Evolutionary conservation across 177 flowering plant species (phyloP).

Genomic region (Tripterygium wilfordii): DNA sequence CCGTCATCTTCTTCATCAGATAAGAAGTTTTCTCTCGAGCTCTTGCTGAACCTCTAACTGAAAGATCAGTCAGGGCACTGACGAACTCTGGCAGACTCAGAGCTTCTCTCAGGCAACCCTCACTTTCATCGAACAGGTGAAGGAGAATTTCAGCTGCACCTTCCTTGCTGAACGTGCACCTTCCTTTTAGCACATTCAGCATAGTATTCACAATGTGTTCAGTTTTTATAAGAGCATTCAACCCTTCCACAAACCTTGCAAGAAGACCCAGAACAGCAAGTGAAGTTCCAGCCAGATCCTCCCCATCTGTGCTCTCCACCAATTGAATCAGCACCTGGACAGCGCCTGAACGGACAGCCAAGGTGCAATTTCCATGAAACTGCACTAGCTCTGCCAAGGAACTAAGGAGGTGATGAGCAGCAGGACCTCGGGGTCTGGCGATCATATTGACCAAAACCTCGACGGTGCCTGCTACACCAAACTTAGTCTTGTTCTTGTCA

Average conservation of each 20-base stretch:
- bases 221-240: constrained; percentile 27
- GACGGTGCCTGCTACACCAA: constrained; percentile 64
- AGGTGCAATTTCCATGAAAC: constrained; percentile 72
- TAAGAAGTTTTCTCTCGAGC: constrained; percentile 48
- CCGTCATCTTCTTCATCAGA: constrained; percentile 54
- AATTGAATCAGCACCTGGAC: constrained; percentile 34
- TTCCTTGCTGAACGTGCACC: constrained; percentile 64
- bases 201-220: constrained; percentile 34
- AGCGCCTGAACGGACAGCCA: constrained; percentile 53
- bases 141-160: constrained; percentile 54
- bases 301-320: constrained; percentile 27
- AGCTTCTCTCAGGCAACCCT: constrained; percentile 47
- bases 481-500: constrained; percentile 66
- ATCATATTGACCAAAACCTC: constrained; percentile 41
- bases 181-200: constrained; percentile 50
- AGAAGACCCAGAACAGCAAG: constrained; percentile 48
- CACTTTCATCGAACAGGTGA: constrained; percentile 54
- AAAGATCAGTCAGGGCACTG: constrained; percentile 51
- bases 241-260: constrained; percentile 55
- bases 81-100: constrained; percentile 41
- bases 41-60: constrained; percentile 51
- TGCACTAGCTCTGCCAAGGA: constrained; percentile 63
- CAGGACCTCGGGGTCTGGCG: constrained; percentile 9
- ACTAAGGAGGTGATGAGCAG: constrained; percentile 58
- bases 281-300: constrained; percentile 48